Evolutionary conservation across 192 early-diverging fungal species (phyloP).

Genomic region (Backusella tarrabulga): DNA sequence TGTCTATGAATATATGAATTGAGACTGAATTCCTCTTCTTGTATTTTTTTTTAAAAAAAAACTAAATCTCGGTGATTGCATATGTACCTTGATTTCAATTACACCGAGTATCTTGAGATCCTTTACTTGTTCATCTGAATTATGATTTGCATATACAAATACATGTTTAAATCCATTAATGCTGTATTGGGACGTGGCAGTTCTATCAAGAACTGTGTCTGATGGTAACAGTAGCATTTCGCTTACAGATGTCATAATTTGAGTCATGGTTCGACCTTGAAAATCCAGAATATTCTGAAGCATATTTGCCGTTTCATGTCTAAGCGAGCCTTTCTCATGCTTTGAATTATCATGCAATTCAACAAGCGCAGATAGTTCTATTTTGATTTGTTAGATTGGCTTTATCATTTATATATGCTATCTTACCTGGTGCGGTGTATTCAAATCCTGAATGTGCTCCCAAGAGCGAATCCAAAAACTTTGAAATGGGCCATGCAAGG

Average conservation of each 20-base stretch:
- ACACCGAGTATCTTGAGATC: slow-evolving; percentile 2
- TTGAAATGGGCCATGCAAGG: slow-evolving; percentile 82
- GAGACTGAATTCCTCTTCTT: background rate
- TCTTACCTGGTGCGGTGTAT: slow-evolving; percentile 64
- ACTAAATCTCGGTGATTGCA: background rate
- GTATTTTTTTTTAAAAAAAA: background rate
- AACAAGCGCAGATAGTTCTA: slow-evolving; percentile 64
- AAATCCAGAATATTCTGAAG: slow-evolving; percentile 66
- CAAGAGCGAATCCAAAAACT: slow-evolving; percentile 77
- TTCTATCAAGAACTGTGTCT: slow-evolving; percentile 47
- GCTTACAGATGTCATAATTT: slow-evolving; percentile 64
- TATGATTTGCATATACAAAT: background rate
- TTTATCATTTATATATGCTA: background rate
- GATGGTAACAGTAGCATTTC: slow-evolving; percentile 55
- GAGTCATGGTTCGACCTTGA: slow-evolving; percentile 56
- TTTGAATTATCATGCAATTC: slow-evolving; percentile 55
- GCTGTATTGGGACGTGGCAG: background rate
- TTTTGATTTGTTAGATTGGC: background rate
- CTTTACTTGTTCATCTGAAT: background rate
- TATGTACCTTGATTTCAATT: background rate
- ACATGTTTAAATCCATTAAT: background rate
- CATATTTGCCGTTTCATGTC: slow-evolving; percentile 65
- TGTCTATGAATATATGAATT: background rate
- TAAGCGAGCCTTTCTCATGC: slow-evolving; percentile 53
- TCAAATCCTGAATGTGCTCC: slow-evolving; percentile 78